Conservation (phyloP, 192 early-diverging fungal species). For the Coemansia sp. region DNA sequence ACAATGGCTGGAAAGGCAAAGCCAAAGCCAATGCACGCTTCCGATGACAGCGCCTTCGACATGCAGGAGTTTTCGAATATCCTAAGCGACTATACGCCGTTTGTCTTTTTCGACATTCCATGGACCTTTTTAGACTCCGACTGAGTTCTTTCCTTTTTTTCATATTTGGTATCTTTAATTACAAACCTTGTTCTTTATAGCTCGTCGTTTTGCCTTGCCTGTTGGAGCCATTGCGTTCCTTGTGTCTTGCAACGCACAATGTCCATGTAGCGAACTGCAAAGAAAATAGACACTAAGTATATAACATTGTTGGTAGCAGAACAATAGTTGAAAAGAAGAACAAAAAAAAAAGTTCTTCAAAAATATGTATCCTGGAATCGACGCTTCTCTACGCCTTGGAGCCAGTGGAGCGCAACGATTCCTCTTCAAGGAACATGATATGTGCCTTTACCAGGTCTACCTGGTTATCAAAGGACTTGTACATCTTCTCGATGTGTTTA, state of each 20-base stretch:
- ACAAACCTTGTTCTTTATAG: no score
- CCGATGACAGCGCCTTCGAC: conserved; percentile 62
- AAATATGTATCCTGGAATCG: neutral
- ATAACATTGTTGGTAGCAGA: neutral
- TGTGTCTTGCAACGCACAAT: no score
- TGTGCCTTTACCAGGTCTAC: conserved; percentile 37
- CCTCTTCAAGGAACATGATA: conserved; percentile 45
- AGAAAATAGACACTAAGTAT: no score
- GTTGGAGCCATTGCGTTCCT: no score
- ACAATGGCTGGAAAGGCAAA: conserved; percentile 32
- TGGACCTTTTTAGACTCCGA: conserved; percentile 43
- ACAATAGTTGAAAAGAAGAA: neutral
- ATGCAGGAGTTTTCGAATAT: conserved; percentile 83
- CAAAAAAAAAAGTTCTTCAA: neutral
- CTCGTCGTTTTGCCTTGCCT: no score
- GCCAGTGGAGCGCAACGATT: conserved; percentile 3
- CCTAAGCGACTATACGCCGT: conserved; percentile 87
- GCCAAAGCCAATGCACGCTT: conserved; percentile 14
- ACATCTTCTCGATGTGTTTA: conserved; percentile 29
- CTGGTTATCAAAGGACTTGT: conserved; percentile 25
- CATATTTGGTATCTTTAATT: no score
- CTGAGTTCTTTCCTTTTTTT: neutral
- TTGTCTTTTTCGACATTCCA: conserved; percentile 56
- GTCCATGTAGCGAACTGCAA: no score
- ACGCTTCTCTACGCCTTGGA: conserved; percentile 1